These are phyloP conservation scores for Ilex asprella DNA, from an alignment of 257 asterid genomes.

Conservation along the genomic window DNA sequence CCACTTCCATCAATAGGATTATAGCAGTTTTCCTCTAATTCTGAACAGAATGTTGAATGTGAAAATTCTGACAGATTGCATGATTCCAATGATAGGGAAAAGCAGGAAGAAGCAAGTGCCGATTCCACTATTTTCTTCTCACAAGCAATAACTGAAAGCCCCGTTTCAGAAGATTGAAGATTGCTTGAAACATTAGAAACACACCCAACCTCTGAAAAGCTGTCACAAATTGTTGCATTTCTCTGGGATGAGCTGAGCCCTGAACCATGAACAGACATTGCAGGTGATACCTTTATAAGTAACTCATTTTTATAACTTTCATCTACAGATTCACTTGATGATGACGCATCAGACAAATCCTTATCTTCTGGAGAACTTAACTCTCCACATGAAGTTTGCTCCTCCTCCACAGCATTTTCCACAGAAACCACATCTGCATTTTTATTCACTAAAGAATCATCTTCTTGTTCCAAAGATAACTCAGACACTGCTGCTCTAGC, in stretches of 20 bases:
- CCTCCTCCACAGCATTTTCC: slow-evolving; percentile 15
- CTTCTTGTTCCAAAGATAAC: slow-evolving; percentile 15
- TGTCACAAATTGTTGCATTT: slow-evolving; percentile 11
- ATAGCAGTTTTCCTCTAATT: slow-evolving; percentile 17
- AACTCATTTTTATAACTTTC: slow-evolving; percentile 14
- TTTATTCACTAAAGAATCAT: slow-evolving; percentile 9
- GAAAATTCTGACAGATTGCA: slow-evolving; percentile 12
- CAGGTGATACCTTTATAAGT: slow-evolving; percentile 7
- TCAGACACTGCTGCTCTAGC: slow-evolving; percentile 17
- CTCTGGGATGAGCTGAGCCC: slow-evolving; percentile 14
- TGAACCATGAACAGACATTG: slow-evolving; percentile 20
- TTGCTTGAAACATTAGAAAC: slow-evolving; percentile 15
- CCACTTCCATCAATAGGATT: slow-evolving; percentile 9
- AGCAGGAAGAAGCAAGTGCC: slow-evolving; percentile 14
- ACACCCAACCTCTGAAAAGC: slow-evolving; percentile 14
- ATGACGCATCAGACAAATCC: slow-evolving; percentile 9
- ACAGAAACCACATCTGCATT: slow-evolving; percentile 12
- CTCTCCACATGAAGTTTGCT: slow-evolving; percentile 5
- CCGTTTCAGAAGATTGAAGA: slow-evolving; percentile 20
- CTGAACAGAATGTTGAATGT: slow-evolving; percentile 9
- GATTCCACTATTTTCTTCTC: slow-evolving; percentile 15
- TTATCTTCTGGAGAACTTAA: slow-evolving; percentile 8
- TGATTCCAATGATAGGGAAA: slow-evolving; percentile 20
- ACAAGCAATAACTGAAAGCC: slow-evolving; percentile 13
- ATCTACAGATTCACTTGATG: neutral